Percentiles rank a stretch among this genome's conserved stretches.
Evolutionary conservation across 2,329 filamentous ascomycete species (phyloP).

Genomic region (Diaporthe sp.): DNA sequence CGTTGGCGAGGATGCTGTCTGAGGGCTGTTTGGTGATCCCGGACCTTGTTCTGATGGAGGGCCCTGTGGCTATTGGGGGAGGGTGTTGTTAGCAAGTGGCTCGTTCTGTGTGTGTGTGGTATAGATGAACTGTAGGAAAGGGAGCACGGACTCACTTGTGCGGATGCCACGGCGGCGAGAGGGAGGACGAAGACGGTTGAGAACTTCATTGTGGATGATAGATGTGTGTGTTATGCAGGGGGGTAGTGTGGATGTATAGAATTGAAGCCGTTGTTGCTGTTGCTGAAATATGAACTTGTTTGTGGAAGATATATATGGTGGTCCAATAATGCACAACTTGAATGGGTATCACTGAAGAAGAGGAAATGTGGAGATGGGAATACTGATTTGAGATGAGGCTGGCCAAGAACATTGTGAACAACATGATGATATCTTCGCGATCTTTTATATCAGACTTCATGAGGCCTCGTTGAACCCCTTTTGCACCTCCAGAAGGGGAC

Average conservation of each 20-base stretch:
- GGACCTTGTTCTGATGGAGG: constrained; percentile 26
- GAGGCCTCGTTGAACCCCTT: constrained; percentile 1
- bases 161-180: neutral
- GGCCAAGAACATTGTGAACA: neutral
- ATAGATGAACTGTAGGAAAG: neutral
- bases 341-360: constrained; percentile 17
- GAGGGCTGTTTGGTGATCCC: constrained; percentile 26
- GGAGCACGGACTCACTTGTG: constrained; percentile 22
- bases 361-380: neutral
- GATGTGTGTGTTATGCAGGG: neutral
- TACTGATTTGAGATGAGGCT: neutral
- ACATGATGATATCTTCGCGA: neutral
- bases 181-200: constrained; percentile 16
- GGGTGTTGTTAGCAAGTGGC: neutral
- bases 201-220: constrained; percentile 21
- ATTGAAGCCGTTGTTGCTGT: neutral
- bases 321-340: neutral
- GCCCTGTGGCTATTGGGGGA: constrained; percentile 8
- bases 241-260: neutral
- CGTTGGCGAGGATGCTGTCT: neutral
- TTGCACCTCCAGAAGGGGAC: neutral
- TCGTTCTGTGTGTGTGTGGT: neutral
- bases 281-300: neutral
- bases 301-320: neutral
- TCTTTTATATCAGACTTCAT: constrained; percentile 5